Evolutionary conservation across 2,329 filamentous ascomycete genomes (phyloP), one percentile per base, ranked within the genome.

Genomic region (Aphanocladium album): DNA sequence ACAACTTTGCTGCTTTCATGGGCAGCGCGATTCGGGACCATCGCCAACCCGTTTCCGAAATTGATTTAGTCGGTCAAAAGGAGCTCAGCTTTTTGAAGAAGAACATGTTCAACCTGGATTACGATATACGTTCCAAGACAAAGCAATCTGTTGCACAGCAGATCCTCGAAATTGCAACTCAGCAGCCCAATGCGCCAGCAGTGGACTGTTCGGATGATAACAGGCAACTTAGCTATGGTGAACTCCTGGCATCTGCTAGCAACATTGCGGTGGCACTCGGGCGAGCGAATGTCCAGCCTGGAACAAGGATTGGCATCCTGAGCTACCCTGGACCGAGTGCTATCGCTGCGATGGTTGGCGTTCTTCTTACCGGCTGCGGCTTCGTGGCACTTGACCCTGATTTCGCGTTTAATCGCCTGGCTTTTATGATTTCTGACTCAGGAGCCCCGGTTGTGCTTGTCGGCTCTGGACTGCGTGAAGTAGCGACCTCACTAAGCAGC

Each of bases 1-100:
- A 70, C 52, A 67, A 68, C 60, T 67, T 70, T 56, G 60, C 66
- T 30, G 62, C 65, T 17, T 70, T 70, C 65, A 57, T 70, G 16
- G 46, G 64, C n/a, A 66, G 64, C 52, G 67, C 60, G 59, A 66
- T 67, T 59, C 65, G 63, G 45, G 67, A 69, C 60, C 66, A 68
- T 56, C 66, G 67, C 56, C 66, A 68, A 50, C 67, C 66, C 16
- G 62, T 68, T 21, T 62, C 65, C 14, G 65, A 69, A 60, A 62
- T 69, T 39, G 56, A 53, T 57, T 64, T 69, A 64, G 65, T 64
- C 45, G 67, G 67, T 14, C 61, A 61, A 6, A 62, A 65, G 19
- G 67, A 69, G 53, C 52, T 68, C 16, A 61, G 65, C 37, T 52
- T 56, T 46, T 57, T 68, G 33, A 60, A 62, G 52, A 55, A 64